These are phyloP conservation scores for Trichosporon ovoides DNA, from an alignment of 1,284 basidiomycete species.

Conservation along the genomic window DNA sequence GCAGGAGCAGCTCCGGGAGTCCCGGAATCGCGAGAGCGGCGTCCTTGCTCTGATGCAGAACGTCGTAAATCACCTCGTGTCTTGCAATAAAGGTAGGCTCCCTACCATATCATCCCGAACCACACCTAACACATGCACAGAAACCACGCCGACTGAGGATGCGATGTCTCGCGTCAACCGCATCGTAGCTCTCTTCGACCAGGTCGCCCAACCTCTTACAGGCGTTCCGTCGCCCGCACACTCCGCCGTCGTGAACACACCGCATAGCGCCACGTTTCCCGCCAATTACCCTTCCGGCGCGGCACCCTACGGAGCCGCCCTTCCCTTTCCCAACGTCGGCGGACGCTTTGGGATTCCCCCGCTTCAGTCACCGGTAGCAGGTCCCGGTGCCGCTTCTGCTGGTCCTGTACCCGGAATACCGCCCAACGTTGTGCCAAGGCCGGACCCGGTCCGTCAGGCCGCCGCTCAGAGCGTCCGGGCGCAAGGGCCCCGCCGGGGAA, in stretches of 20 bases:
- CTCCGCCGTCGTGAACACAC: not conserved
- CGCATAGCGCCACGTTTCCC: not conserved
- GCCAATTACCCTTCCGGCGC: not conserved
- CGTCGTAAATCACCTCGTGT: constrained; percentile 33
- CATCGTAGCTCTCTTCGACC: constrained; percentile 11
- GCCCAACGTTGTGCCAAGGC: constrained; percentile 4
- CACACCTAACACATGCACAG: constrained; percentile 4
- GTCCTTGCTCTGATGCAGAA: constrained; percentile 34
- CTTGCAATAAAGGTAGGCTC: constrained; percentile 35
- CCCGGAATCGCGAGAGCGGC: constrained; percentile 29
- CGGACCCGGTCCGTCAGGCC: constrained; percentile 5
- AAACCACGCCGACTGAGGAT: not conserved
- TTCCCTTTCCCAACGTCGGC: constrained; percentile 11
- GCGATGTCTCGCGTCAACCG: constrained; percentile 9
- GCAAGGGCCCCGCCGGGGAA: not conserved
- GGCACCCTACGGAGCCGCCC: not conserved
- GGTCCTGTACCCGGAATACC: not conserved
- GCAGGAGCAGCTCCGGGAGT: constrained; percentile 29
- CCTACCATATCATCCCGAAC: not conserved
- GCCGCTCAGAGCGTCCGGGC: constrained; percentile 1
- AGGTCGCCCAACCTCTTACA: not conserved
- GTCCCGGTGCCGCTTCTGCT: not conserved
- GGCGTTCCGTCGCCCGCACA: constrained; percentile 1
- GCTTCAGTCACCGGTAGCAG: not conserved
- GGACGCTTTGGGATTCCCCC: constrained; percentile 4